A percentile compares a stretch with the other conserved stretches of the same genome.
These are phyloP conservation scores for Entophlyctis luteolus DNA, from an alignment of 192 early-diverging fungal species.

Conservation along the genomic window DNA sequence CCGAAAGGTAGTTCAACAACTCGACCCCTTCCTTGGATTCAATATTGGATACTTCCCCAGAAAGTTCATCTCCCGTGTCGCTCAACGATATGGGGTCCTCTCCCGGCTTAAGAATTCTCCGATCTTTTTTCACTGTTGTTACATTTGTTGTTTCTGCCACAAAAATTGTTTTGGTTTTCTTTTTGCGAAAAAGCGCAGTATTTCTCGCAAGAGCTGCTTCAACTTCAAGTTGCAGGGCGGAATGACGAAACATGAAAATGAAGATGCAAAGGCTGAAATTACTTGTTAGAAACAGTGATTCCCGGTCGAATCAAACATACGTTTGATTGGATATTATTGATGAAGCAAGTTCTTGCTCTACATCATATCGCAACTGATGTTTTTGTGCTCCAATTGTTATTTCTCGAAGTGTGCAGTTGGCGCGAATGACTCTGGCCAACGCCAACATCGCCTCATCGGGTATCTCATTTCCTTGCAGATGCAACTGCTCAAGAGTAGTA, in stretches of 20 bases:
- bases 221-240: background rate
- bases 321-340: background rate
- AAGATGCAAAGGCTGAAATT: background rate
- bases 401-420: slow-evolving; percentile 9
- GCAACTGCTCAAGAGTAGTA: background rate
- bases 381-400: slow-evolving; percentile 9
- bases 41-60: too few relatives aligned
- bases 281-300: background rate
- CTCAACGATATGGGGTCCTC: background rate
- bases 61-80: too few relatives aligned
- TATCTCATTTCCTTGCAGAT: slow-evolving; percentile 16
- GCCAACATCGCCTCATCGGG: background rate
- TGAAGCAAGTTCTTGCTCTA: slow-evolving; percentile 4
- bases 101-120: background rate
- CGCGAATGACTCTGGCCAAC: background rate
- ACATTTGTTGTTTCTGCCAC: slow-evolving; percentile 11
- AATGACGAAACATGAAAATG: background rate
- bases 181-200: background rate
- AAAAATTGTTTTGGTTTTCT: slow-evolving; percentile 6
- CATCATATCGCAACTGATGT: background rate
- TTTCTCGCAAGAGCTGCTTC: background rate
- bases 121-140: slow-evolving; percentile 7
- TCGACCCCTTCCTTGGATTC: too few relatives aligned
- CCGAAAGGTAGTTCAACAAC: too few relatives aligned
- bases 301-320: background rate